phyloP scores from a whole-genome alignment of 2,329 filamentous ascomycete species.

The Rutstroemia sp. region DNA sequence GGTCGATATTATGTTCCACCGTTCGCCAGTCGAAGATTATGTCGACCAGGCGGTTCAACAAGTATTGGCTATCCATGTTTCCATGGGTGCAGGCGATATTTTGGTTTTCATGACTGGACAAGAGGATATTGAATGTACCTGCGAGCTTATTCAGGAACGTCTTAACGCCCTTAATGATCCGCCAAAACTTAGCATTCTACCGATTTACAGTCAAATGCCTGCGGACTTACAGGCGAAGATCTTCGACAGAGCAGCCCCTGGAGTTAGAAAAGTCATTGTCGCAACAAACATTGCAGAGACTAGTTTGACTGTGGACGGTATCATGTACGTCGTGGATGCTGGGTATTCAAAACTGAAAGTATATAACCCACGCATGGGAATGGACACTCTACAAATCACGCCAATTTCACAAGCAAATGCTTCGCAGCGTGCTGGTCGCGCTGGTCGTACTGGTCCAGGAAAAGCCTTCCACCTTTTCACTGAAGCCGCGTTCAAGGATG shows the following conservation, averaged over 20 bases:
- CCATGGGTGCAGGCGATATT: slow-evolving; percentile 87
- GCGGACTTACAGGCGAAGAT: slow-evolving; percentile 97
- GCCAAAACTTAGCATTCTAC: slow-evolving; percentile 86
- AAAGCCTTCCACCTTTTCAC: slow-evolving; percentile 94
- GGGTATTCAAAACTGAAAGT: slow-evolving; percentile 98
- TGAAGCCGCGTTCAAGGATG: slow-evolving; percentile 89
- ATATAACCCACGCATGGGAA: slow-evolving; percentile 97
- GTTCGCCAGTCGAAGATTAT: slow-evolving; percentile 94
- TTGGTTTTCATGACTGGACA: slow-evolving; percentile 99
- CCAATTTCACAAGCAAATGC: slow-evolving; percentile 96
- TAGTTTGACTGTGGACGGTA: slow-evolving; percentile 76
- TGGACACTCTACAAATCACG: slow-evolving; percentile 97
- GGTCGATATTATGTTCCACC: slow-evolving; percentile 91
- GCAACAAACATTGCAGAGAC: slow-evolving; percentile 77
- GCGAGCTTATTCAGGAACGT: slow-evolving; percentile 83
- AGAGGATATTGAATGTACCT: slow-evolving; percentile 96
- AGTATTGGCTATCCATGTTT: slow-evolving; percentile 90
- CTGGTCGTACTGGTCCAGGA: slow-evolving; percentile 88
- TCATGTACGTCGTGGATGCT: slow-evolving; percentile 97
- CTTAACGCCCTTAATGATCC: slow-evolving; percentile 87
- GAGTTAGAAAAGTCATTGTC: slow-evolving; percentile 94
- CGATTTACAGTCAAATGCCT: slow-evolving; percentile 99
- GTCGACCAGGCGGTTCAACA: slow-evolving; percentile 96
- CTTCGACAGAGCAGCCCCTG: slow-evolving; percentile 83
- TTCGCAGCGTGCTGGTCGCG: slow-evolving; percentile 85